Evolutionary conservation across 768 basidiomycete species (phyloP).

Genomic region (Tricholoma flavovirens): DNA sequence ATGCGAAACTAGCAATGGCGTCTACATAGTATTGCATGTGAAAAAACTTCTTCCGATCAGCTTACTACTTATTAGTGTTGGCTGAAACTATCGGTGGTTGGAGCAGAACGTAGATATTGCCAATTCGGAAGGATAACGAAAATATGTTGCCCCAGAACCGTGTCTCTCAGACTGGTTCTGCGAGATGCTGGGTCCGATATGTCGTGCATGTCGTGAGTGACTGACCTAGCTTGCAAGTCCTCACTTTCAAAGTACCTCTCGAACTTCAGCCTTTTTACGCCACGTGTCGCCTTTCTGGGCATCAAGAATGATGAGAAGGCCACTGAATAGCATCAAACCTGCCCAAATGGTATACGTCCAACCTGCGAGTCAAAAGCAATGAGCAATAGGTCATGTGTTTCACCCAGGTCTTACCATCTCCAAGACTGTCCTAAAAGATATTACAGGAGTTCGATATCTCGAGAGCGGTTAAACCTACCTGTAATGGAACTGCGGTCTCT

Average conservation of each 20-base stretch:
- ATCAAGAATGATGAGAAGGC: slow-evolving; percentile 54
- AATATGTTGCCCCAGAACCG: neutral
- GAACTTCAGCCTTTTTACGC: slow-evolving; percentile 45
- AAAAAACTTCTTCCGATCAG: no score
- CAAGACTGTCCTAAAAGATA: slow-evolving; percentile 47
- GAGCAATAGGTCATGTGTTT: neutral
- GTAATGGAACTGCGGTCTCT: slow-evolving; percentile 70
- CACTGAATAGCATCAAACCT: slow-evolving; percentile 44
- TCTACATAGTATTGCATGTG: no score
- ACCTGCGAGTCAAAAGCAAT: slow-evolving; percentile 21
- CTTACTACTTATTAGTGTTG: no score
- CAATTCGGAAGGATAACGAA: no score
- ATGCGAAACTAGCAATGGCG: no score
- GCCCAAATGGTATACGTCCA: slow-evolving; percentile 68
- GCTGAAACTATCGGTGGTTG: no score
- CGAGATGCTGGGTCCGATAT: neutral
- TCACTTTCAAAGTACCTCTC: slow-evolving; percentile 27
- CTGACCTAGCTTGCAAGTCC: neutral
- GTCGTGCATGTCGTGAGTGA: neutral
- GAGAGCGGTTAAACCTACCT: slow-evolving; percentile 34
- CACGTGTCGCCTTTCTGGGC: slow-evolving; percentile 53
- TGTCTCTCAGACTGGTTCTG: no score
- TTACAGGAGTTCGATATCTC: neutral
- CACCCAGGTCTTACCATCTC: slow-evolving; percentile 49
- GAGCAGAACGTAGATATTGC: no score